phyloP scores from a whole-genome alignment of 129 eudicot genomes.

The Daucus carota region DNA sequence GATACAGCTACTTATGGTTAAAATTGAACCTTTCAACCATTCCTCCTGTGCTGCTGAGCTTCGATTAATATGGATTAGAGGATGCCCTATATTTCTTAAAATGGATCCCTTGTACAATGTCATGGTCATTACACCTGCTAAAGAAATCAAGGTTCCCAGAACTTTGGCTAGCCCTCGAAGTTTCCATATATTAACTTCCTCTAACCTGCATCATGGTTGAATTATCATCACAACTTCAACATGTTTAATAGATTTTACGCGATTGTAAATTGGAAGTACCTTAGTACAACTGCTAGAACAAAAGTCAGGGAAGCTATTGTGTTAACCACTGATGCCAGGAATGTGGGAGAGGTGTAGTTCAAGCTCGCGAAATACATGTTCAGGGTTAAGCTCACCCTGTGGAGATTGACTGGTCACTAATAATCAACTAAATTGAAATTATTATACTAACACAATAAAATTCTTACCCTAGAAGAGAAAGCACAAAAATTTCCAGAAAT shows the following conservation, averaged over 20 bases:
- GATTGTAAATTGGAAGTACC: constrained; percentile 21
- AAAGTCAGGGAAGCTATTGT: constrained; percentile 65
- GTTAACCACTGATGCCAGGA: constrained; percentile 58
- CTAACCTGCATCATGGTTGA: constrained; percentile 35
- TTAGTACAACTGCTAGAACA: constrained; percentile 45
- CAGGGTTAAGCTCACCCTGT: constrained; percentile 61
- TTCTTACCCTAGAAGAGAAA: constrained; percentile 55
- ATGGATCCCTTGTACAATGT: constrained; percentile 53
- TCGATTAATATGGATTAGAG: constrained; percentile 33
- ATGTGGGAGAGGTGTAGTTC: constrained; percentile 56
- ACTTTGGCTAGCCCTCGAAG: constrained; percentile 58
- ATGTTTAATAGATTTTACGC: background rate
- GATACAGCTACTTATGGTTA: constrained; percentile 51
- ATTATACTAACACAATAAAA: background rate
- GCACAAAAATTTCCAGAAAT: constrained; percentile 45
- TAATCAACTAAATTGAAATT: background rate
- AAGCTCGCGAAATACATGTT: constrained; percentile 69
- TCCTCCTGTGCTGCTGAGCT: constrained; percentile 26
- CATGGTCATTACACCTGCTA: constrained; percentile 60
- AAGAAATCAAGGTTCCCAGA: constrained; percentile 45
- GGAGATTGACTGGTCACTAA: background rate
- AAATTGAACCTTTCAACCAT: constrained; percentile 60
- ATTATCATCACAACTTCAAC: background rate
- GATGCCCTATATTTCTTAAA: constrained; percentile 34
- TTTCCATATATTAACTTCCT: constrained; percentile 36